Percentiles rank a stretch among this genome's conserved stretches.
Conservation (phyloP, 805 yeast species). For the Candida sonorensis region DNA sequence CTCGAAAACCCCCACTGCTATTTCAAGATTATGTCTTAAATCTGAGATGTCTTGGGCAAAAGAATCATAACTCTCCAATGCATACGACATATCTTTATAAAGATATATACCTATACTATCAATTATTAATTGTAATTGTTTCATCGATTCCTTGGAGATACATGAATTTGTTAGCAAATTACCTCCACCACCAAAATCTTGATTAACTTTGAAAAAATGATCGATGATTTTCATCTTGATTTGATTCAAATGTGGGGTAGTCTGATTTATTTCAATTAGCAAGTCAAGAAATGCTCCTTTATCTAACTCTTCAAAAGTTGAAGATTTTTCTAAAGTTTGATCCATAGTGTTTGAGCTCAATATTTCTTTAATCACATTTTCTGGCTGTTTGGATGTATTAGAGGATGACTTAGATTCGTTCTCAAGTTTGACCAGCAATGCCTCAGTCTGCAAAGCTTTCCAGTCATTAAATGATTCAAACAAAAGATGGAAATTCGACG, state of each 20-base stretch:
- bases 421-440: constrained; percentile 17
- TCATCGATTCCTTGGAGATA: constrained; percentile 12
- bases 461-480: constrained; percentile 11
- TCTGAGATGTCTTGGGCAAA: background rate
- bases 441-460: constrained; percentile 17
- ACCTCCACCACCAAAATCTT: constrained; percentile 16
- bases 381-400: background rate
- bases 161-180: constrained; percentile 19
- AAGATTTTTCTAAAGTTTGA: constrained; percentile 7
- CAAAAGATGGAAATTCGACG: constrained; percentile 5
- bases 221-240: constrained; percentile 21
- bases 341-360: constrained; percentile 17
- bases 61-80: constrained; percentile 1
- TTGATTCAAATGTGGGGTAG: constrained; percentile 21
- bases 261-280: constrained; percentile 12
- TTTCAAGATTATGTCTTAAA: constrained; percentile 3
- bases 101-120: constrained; percentile 23
- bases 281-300: constrained; percentile 11
- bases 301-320: constrained; percentile 13
- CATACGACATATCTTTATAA: constrained; percentile 11
- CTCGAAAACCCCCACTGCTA: constrained; percentile 36
- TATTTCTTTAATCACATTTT: constrained; percentile 24
- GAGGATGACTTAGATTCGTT: constrained; percentile 3
- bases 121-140: constrained; percentile 14
- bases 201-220: constrained; percentile 14